Conservation (phyloP, 2,329 filamentous ascomycete species). For the Sarocladium strictum region DNA sequence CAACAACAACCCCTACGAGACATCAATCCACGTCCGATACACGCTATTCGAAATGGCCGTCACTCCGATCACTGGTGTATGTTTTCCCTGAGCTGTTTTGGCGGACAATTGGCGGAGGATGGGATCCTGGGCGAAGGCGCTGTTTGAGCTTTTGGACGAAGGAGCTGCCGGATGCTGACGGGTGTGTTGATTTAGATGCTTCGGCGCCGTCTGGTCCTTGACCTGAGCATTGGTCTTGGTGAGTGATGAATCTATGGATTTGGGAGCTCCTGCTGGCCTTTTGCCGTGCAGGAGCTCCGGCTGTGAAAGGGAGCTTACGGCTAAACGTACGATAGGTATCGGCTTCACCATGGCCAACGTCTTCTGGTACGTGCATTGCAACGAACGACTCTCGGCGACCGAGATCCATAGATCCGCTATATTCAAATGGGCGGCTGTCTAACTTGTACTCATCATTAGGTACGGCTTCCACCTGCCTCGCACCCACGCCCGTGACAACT, state of each 20-base stretch:
- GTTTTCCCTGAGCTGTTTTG: slow-evolving; percentile 24
- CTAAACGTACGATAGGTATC: slow-evolving; percentile 32
- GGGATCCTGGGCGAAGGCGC: slow-evolving; percentile 13
- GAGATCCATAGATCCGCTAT: slow-evolving; percentile 2
- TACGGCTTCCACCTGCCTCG: slow-evolving; percentile 59
- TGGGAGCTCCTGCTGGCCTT: background rate
- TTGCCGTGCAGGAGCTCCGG: background rate
- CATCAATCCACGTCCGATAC: slow-evolving; percentile 9
- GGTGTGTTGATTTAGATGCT: slow-evolving; percentile 44
- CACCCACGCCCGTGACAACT: slow-evolving; percentile 50
- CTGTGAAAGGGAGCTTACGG: background rate
- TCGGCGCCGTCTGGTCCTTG: slow-evolving; percentile 51
- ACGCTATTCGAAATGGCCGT: slow-evolving; percentile 42
- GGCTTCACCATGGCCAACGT: slow-evolving; percentile 49
- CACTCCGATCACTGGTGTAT: slow-evolving; percentile 54
- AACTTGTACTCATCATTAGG: slow-evolving; percentile 29
- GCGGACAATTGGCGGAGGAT: background rate
- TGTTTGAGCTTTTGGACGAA: slow-evolving; percentile 27
- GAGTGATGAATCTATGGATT: slow-evolving; percentile 23
- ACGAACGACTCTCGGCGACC: slow-evolving; percentile 2
- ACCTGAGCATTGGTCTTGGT: slow-evolving; percentile 52
- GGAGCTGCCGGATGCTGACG: slow-evolving; percentile 10
- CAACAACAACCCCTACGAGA: slow-evolving; percentile 16
- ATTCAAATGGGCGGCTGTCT: slow-evolving; percentile 2
- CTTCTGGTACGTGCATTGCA: slow-evolving; percentile 48